Evolutionary conservation across 2,329 filamentous ascomycete species (phyloP).

Genomic region (Exophiala spinifera): DNA sequence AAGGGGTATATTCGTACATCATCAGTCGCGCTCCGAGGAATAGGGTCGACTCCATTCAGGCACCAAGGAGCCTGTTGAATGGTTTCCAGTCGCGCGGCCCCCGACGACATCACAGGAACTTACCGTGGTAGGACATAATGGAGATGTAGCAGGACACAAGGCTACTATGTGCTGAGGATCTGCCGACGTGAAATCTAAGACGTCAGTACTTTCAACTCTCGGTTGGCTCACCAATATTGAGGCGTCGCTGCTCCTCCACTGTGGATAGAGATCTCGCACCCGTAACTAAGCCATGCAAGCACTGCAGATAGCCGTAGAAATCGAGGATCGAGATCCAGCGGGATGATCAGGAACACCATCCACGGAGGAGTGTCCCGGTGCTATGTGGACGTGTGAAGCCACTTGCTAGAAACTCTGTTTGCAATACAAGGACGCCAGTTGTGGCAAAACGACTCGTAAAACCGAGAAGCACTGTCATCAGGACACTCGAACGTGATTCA

Average conservation of each 20-base stretch:
- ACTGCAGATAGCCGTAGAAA: constrained; percentile 2
- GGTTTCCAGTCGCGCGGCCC: background rate
- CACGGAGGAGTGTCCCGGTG: constrained; percentile 10
- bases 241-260: background rate
- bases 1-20: background rate
- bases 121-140: background rate
- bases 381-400: background rate
- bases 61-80: no score
- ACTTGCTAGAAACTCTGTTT: no score
- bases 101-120: background rate
- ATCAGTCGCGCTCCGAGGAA: background rate
- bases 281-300: constrained; percentile 4
- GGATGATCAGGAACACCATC: background rate
- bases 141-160: constrained; percentile 1
- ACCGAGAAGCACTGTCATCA: no score
- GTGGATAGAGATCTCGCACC: constrained; percentile 9
- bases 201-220: constrained; percentile 9
- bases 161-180: constrained; percentile 1
- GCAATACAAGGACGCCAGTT: no score
- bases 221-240: background rate
- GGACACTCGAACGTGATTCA: background rate
- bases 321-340: constrained; percentile 3
- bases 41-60: background rate
- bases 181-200: constrained; percentile 9
- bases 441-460: no score